phyloP scores from a whole-genome alignment of 306 rosid genomes.

The Cicer arietinum region DNA sequence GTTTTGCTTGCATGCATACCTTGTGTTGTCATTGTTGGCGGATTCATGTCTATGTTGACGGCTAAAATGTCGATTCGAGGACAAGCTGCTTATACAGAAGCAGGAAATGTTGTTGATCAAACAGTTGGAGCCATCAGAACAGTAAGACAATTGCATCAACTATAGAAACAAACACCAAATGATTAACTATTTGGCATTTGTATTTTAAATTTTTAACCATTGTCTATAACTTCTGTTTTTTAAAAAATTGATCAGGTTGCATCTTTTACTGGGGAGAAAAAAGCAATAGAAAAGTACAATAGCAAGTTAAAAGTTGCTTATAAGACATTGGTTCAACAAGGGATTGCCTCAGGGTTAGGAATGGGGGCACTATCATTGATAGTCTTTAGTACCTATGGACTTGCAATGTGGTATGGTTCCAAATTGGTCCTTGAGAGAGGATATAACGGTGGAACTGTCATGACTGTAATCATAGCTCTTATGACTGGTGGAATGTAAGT shows the following conservation, averaged over 20 bases:
- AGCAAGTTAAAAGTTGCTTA: conserved; percentile 65
- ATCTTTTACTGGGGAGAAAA: conserved; percentile 87
- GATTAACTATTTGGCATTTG: conserved; percentile 6
- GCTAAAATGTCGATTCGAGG: conserved; percentile 77
- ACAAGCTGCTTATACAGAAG: conserved; percentile 86
- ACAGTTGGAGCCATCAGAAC: conserved; percentile 85
- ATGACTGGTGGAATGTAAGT: conserved; percentile 94
- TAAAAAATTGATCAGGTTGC: conserved; percentile 64
- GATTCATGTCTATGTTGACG: conserved; percentile 47
- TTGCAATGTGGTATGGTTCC: conserved; percentile 90
- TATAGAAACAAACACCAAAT: background rate
- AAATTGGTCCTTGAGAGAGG: conserved; percentile 69
- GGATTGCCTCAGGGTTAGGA: conserved; percentile 72
- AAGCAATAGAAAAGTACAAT: conserved; percentile 73
- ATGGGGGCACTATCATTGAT: conserved; percentile 54
- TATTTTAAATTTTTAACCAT: background rate
- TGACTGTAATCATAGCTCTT: conserved; percentile 65
- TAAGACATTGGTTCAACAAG: conserved; percentile 60
- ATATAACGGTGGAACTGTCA: conserved; percentile 75
- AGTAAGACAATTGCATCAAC: conserved; percentile 48
- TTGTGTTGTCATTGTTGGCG: conserved; percentile 59
- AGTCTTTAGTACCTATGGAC: conserved; percentile 72
- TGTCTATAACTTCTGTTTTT: conserved; percentile 18
- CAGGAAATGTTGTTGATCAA: conserved; percentile 85
- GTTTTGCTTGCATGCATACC: conserved; percentile 75